Base-by-base conservation (phyloP, 306 rosid species). In the Senna siamea region DNA sequence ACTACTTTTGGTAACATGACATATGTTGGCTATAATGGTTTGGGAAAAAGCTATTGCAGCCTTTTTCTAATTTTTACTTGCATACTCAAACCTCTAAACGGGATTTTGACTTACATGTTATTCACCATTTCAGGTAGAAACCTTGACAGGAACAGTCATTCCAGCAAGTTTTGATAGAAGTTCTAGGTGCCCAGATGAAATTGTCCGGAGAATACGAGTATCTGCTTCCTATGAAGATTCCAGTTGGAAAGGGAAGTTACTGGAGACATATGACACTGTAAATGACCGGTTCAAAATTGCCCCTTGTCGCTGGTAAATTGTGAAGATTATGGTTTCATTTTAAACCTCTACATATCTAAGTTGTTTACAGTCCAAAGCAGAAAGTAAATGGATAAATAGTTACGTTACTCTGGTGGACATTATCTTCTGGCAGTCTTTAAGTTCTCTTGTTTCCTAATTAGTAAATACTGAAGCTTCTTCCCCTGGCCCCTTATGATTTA, bases 131-230 rank as follows among this genome's bases (percentile, higher is more conserved):
- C 87, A 91, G 98, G 86, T 88, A 18, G 88, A 81, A 70, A 91
- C 92, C 69, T 63, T 82, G 20, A 82, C 87, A 6, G 97, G 98
- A 78, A 74, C 65, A 6, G 71, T 86, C 14, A 48, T 83, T 71
- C 96, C 96, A 23, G 91, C 96, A 18, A 71, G 79, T 50, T 91
- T 93, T 72, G 89, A 91, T 75, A 32, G 79, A 67, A 85, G 84
- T 62, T 87, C 92, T 54, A 86, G 98, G 85, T 88, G 89, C 76
- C 97, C 97, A 9, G 96, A 88, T 79, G 97, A 89, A 80, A 51
- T 87, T 74, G 87, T 93, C 54, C 78, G 98, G 86, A 82, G 94
- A 91, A 89, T 89, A 78, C 82, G 97, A 72, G 82, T 89, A 28
- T 76, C 93, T 61, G 67, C 81, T 55, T 67, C 88, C 9, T 76